phyloP scores from a whole-genome alignment of 2,329 filamentous ascomycete genomes.

The Sporothrix humicola region DNA sequence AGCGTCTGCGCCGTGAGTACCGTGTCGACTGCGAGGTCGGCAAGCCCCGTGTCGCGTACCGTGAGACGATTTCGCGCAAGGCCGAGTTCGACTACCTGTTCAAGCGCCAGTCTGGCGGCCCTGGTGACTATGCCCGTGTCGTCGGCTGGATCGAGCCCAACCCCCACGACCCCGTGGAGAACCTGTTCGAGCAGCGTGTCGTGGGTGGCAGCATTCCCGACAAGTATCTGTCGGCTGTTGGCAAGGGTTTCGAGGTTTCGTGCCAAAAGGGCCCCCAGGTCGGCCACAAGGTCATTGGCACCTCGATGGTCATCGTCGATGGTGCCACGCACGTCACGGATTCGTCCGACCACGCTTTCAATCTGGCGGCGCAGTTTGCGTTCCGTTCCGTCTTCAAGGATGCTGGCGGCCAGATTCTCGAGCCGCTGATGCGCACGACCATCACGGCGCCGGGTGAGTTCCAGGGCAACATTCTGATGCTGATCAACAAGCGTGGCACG shows the following conservation, averaged over 20 bases:
- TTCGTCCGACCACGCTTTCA: conserved; percentile 96
- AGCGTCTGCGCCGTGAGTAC: conserved; percentile 96
- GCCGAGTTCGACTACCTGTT: conserved; percentile 91
- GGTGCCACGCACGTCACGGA: conserved; percentile 97
- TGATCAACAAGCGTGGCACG: conserved; percentile 95
- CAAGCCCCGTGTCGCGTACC: conserved; percentile 94
- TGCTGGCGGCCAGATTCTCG: conserved; percentile 81
- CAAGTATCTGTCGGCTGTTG: conserved; percentile 92
- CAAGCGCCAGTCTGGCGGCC: conserved; percentile 93
- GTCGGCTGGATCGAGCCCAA: conserved; percentile 90
- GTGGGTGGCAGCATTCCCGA: conserved; percentile 90
- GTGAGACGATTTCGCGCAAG: conserved; percentile 83
- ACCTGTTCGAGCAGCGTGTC: conserved; percentile 86
- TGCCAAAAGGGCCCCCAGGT: conserved; percentile 88
- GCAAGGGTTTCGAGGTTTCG: conserved; percentile 87
- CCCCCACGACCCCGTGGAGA: conserved; percentile 66
- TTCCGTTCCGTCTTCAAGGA: conserved; percentile 92
- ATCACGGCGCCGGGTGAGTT: conserved; percentile 97
- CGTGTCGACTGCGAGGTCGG: conserved; percentile 95
- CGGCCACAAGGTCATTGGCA: conserved; percentile 89
- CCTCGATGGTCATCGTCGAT: conserved; percentile 91
- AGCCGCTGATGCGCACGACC: conserved; percentile 97
- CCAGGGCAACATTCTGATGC: conserved; percentile 91
- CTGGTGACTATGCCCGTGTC: conserved; percentile 93
- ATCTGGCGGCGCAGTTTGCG: conserved; percentile 89